Base-by-base conservation (phyloP, 2,329 filamentous ascomycete genomes). In the Colletotrichum sp. region DNA sequence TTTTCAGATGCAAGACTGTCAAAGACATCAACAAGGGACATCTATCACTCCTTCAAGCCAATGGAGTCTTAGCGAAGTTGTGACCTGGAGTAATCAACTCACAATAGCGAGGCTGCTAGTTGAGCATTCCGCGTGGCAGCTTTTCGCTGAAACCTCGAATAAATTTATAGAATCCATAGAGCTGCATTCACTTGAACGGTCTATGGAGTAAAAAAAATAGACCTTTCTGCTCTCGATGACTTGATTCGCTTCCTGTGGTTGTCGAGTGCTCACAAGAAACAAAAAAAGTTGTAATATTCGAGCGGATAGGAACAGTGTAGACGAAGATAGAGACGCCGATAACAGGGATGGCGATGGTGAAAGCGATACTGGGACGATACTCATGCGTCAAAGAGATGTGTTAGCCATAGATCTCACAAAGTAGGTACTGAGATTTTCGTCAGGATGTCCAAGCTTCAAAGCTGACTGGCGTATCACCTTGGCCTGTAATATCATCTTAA, bases 301-400 rank as follows among this genome's bases (percentile, higher is more conserved):
- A 43, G 36, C 8, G 0, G 5, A 0, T 10, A 3, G 16, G 0
- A 43, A n/a, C 10, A 3, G 36, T 43, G 36, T n/a, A 18, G 36
- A 8, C 36, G 5, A 43, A 43, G 36, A 1, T 6, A 39, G 36
- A 36, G 6, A 36, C 34, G 34, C 13, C 34, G 34, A 36, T 5
- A 36, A 3, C 0, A 16, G 15, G 3, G 34, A 0, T 13, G 36
- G 36, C 16, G 16, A 39, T 39, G 8, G 16, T 39, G 18, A 15
- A 39, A 39, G 36, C 18, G 36, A 16, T 18, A 39, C 36, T 1
- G 8, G 16, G 8, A 39, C 2, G 16, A 15, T 18, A 18, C 16
- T 18, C 4, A 39, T 2, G 2, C 8, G 8, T 18, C 1, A 8
- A 39, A 39, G 36, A 39, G 9, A 5, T n/a, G n/a, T n/a, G n/a